Evolutionary conservation across 768 basidiomycete species (phyloP).

Genomic region (Panellus pusillus): DNA sequence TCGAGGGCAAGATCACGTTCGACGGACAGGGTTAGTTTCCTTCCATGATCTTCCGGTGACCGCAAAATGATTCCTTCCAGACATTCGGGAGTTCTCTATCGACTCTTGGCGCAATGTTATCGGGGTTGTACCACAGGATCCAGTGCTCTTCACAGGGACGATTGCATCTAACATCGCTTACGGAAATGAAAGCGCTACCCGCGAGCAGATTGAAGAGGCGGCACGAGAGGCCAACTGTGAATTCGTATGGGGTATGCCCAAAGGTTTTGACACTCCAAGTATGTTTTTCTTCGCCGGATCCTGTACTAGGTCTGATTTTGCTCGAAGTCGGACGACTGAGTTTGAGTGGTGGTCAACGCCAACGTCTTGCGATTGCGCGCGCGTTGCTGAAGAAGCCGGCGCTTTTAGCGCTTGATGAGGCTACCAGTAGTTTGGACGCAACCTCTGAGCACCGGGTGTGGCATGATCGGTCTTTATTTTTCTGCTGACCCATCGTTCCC

Average conservation of each 20-base stretch:
- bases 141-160: conserved; percentile 87
- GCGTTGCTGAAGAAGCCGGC: conserved; percentile 88
- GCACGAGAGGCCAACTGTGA: conserved; percentile 93
- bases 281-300: conserved; percentile 26
- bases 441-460: conserved; percentile 79
- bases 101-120: conserved; percentile 87
- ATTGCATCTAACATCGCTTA: conserved; percentile 95
- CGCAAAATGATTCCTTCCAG: conserved; percentile 34
- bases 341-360: conserved; percentile 77
- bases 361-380: conserved; percentile 80
- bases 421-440: conserved; percentile 86
- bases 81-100: conserved; percentile 84
- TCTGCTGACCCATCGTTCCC: neutral
- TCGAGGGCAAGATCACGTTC: conserved; percentile 78
- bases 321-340: conserved; percentile 64
- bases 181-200: conserved; percentile 71
- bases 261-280: conserved; percentile 94
- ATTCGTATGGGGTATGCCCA: conserved; percentile 92
- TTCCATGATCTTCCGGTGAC: neutral
- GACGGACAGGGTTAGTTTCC: conserved; percentile 76
- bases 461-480: neutral
- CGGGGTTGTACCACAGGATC: conserved; percentile 95
- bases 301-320: neutral
- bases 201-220: conserved; percentile 83
- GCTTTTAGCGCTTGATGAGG: conserved; percentile 88